Conservation (phyloP, 768 basidiomycete species). For the Russula compacta region DNA sequence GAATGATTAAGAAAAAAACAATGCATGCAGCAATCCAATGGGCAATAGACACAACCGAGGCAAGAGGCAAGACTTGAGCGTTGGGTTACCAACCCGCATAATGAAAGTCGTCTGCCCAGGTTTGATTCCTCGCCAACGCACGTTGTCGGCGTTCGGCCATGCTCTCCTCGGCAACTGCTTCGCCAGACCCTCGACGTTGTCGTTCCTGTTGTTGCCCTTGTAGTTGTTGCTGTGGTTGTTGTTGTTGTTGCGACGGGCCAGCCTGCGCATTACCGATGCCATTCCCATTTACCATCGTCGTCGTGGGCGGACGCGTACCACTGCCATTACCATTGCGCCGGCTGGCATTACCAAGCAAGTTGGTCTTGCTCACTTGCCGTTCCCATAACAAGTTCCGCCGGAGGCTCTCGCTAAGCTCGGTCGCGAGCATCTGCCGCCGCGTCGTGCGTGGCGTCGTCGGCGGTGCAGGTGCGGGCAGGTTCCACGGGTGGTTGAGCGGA, state of each 20-base stretch:
- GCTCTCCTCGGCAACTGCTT: not conserved
- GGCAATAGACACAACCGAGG: not conserved
- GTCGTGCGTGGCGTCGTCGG: constrained; percentile 84
- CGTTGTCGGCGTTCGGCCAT: constrained; percentile 20
- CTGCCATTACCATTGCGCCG: constrained; percentile 23
- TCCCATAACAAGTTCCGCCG: constrained; percentile 78
- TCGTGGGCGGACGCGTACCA: constrained; percentile 30
- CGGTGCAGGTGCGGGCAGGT: constrained; percentile 52
- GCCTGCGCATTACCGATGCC: constrained; percentile 8
- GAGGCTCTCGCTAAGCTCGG: constrained; percentile 79
- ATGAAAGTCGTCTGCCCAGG: constrained; percentile 64
- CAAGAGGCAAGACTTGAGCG: not conserved
- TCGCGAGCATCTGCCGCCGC: constrained; percentile 71
- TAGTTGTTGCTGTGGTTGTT: constrained; percentile 21
- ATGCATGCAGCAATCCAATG: not conserved
- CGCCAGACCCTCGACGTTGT: constrained; percentile 1
- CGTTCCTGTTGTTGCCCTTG: not conserved
- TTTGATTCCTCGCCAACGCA: constrained; percentile 51
- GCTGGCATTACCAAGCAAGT: constrained; percentile 32
- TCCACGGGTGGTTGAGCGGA: constrained; percentile 58
- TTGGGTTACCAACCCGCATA: constrained; percentile 46
- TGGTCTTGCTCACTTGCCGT: constrained; percentile 51
- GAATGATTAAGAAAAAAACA: not conserved
- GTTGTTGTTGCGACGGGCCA: constrained; percentile 30
- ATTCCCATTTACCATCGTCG: constrained; percentile 22